Evolutionary conservation across 495 filamentous ascomycete genomes (phyloP).

Genomic region (Entonaema liquescens): DNA sequence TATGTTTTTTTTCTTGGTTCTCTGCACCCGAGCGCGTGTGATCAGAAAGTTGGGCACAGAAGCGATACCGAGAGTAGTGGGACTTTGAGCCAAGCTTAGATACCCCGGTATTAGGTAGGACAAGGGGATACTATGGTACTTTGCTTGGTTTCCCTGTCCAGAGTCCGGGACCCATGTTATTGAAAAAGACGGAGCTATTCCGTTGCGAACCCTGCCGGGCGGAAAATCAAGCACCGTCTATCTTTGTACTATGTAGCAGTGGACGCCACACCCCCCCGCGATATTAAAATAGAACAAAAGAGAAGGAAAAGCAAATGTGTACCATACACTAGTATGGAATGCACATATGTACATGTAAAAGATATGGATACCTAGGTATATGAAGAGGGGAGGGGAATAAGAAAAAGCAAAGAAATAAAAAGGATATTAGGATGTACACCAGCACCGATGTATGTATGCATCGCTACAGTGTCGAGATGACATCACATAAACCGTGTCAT

Average conservation of each 20-base stretch:
- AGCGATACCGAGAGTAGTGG: conserved; percentile 2
- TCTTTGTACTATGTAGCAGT: background rate
- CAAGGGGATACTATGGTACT: too few relatives aligned
- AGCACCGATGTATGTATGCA: conserved; percentile 2
- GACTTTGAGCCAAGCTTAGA: background rate
- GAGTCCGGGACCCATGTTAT: too few relatives aligned
- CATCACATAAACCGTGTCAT: conserved; percentile 10
- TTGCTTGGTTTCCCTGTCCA: too few relatives aligned
- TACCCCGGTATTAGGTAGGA: background rate
- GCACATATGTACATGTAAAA: background rate
- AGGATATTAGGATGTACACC: background rate
- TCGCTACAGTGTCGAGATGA: conserved; percentile 29
- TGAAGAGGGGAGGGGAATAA: background rate
- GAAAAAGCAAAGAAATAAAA: background rate
- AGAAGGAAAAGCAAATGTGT: background rate
- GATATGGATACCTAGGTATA: background rate
- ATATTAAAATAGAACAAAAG: conserved; percentile 8
- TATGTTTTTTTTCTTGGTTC: background rate
- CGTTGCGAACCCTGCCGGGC: conserved; percentile 15
- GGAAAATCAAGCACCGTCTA: conserved; percentile 8
- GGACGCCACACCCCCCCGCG: conserved; percentile 10
- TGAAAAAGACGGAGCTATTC: conserved; percentile 24
- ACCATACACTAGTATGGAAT: background rate
- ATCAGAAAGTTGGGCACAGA: background rate
- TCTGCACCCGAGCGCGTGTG: conserved; percentile 5